Percentiles rank a stretch among this genome's conserved stretches.
phyloP scores from a whole-genome alignment of 176 grass and related monocot species.

The Oryza rufipogon region DNA sequence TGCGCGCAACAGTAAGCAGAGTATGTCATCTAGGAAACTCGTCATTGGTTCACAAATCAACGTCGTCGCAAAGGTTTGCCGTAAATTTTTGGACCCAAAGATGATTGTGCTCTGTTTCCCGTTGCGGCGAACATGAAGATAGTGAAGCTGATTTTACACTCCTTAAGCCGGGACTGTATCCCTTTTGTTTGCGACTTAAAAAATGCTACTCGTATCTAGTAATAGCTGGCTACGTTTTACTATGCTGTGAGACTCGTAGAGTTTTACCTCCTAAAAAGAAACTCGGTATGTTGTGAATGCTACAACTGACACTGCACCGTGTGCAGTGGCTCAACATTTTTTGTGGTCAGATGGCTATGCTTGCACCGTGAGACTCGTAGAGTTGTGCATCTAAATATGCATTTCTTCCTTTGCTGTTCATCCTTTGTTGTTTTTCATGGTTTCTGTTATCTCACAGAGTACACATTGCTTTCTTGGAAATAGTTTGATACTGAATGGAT shows the following conservation, averaged over 20 bases:
- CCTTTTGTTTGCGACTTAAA: slow-evolving; percentile 33
- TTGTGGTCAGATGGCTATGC: background rate
- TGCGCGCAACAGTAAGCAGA: slow-evolving; percentile 78
- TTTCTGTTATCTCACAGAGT: background rate
- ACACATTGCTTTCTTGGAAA: background rate
- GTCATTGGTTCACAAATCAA: slow-evolving; percentile 1
- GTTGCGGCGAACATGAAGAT: slow-evolving; percentile 16
- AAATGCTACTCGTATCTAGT: slow-evolving; percentile 23
- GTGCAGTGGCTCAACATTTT: background rate
- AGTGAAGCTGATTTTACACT: slow-evolving; percentile 35
- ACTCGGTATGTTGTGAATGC: slow-evolving; percentile 21
- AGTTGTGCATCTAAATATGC: background rate
- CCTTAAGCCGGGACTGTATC: slow-evolving; percentile 40
- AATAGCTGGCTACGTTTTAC: slow-evolving; percentile 12
- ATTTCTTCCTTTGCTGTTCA: background rate
- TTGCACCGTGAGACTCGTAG: no score
- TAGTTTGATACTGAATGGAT: background rate
- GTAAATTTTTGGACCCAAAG: slow-evolving; percentile 31
- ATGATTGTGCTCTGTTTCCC: slow-evolving; percentile 35
- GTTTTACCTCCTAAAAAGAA: slow-evolving; percentile 29
- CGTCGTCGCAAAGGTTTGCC: background rate
- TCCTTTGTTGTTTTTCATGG: background rate
- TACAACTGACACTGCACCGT: background rate
- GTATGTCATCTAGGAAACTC: slow-evolving; percentile 15
- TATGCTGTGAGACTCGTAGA: slow-evolving; percentile 4